Base-by-base conservation (phyloP, 164 flowering plant genomes). In the Aristolochia contorta region DNA sequence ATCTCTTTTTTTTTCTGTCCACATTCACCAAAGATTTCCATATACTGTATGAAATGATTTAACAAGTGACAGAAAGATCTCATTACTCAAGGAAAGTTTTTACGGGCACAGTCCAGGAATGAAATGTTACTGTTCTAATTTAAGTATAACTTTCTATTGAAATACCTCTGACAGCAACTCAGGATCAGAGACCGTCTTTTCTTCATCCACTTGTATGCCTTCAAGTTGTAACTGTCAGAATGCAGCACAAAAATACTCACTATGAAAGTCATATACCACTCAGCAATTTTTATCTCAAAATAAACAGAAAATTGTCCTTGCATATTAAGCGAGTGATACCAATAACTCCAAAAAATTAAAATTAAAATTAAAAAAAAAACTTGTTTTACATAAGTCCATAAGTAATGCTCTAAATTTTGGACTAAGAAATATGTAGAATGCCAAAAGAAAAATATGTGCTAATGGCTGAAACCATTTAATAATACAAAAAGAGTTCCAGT, bases 121-220 rank as follows among this genome's bases (percentile, higher is more conserved):
- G 43, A 37, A 37, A 37, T 37, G 43, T 37, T 37, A 37, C 9
- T 6, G 7, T 37, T 37, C 12, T 37, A 4, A 6, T 37, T 37
- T 37, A 4, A 37, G 43, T 37, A 37, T 37, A 47, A 1, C 47
- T 43, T 65, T 19, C 27, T 32, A 10, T 37, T 24, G 63, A 41
- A 12, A 65, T 79, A 91, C 98, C 96, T 89, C 98, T 2, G 74
- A 60, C 23, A 91, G 80, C 62, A 91, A 70, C 59, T 78, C 84
- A 15, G 80, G 82, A 19, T 91, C 96, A 54, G 95, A 74, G 62
- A 91, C 64, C 58, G 92, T 89, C 71, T 82, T 75, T 67, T 89
- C 98, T 79, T 89, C 89, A 71, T 89, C 84, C 60, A 87, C 81
- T 65, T 76, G 74, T 55, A 81, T 56, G 19, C 91, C 93, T 79